A percentile compares a stretch with the other conserved stretches of the same genome.
These are phyloP conservation scores for Elongisporangium anandrum DNA, from an alignment of 352 stramenopile genomes.

Conservation along the genomic window DNA sequence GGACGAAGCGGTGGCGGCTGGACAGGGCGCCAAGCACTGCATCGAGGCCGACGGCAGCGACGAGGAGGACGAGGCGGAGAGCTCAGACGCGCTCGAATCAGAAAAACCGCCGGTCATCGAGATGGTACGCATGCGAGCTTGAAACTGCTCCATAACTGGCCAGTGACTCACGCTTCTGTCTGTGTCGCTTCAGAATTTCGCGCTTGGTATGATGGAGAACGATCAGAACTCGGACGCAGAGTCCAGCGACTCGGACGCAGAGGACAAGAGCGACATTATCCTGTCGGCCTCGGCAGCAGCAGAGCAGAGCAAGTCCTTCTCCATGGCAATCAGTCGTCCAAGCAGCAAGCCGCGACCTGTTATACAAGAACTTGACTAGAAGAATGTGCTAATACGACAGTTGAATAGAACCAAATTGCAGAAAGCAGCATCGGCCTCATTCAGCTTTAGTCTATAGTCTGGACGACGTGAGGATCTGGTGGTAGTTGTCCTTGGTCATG, in stretches of 20 bases:
- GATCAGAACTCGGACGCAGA: conserved; percentile 17
- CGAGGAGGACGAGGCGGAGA: conserved; percentile 16
- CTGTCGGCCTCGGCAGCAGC: background rate
- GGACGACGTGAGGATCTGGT: conserved; percentile 43
- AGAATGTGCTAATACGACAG: no score
- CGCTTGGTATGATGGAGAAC: conserved; percentile 63
- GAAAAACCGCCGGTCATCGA: conserved; percentile 57
- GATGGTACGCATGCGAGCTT: conserved; percentile 34
- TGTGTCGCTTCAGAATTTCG: conserved; percentile 53
- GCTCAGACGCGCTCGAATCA: conserved; percentile 11
- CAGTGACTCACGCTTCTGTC: background rate
- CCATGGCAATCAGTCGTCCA: conserved; percentile 31
- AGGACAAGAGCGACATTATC: conserved; percentile 10
- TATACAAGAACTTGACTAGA: conserved; percentile 76
- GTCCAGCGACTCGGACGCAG: conserved; percentile 18
- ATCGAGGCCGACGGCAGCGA: conserved; percentile 36
- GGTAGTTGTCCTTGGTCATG: conserved; percentile 55
- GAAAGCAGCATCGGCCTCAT: no score
- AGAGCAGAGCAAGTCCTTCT: conserved; percentile 10
- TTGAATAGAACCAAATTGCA: no score
- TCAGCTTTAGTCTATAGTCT: conserved; percentile 25
- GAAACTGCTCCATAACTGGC: background rate
- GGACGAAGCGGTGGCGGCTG: conserved; percentile 47
- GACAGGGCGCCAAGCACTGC: conserved; percentile 60
- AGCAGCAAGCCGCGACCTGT: conserved; percentile 40